Base-by-base conservation (phyloP, 2,329 filamentous ascomycete species). In the Fonsecaea pugnacius region DNA sequence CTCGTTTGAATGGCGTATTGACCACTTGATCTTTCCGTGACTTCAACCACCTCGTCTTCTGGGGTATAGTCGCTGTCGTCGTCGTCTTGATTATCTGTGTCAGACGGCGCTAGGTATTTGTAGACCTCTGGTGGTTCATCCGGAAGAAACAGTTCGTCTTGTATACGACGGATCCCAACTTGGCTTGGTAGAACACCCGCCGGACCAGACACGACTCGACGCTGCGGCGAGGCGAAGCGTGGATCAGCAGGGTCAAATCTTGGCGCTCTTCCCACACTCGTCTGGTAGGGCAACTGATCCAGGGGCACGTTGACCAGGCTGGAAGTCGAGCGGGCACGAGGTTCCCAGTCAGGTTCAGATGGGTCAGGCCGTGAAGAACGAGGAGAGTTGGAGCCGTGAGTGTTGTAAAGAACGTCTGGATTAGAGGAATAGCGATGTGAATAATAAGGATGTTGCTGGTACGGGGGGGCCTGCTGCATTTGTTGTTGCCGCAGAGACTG, bases 301-400 rank as follows among this genome's bases (percentile, higher is more conserved):
- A 71, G 50, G 2, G 73, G 63, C 54, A 75, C 75, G 16, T 74
- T 71, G 21, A 71, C 70, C 21, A 71, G 65, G 56, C 67, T 73
- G 18, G 73, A 80, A 67, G 71, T 72, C 30, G 75, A 78, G 57
- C 72, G 79, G 62, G 71, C 74, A 62, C 81, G 77, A 70, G 75
- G 75, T 48, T 73, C 77, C 79, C 78, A 81, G 55, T 79, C 78
- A 1, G 75, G 76, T 67, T 84, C 84, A 60, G 84, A 81, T 33
- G 80, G 79, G 27, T 83, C 74, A 18, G 80, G 78, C 69, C 78
- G 78, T 7, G 71, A 54, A 35, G 74, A 63, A 27, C 74, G 71
- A 9, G 74, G 75, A 54, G 74, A 73, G 12, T 76, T 75, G 30
- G 80, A 78, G 48, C 65, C 67, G 46, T 63, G 60, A 12, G 61